Evolutionary conservation across 441 rosid species (phyloP).

Genomic region (Capsella rubella): DNA sequence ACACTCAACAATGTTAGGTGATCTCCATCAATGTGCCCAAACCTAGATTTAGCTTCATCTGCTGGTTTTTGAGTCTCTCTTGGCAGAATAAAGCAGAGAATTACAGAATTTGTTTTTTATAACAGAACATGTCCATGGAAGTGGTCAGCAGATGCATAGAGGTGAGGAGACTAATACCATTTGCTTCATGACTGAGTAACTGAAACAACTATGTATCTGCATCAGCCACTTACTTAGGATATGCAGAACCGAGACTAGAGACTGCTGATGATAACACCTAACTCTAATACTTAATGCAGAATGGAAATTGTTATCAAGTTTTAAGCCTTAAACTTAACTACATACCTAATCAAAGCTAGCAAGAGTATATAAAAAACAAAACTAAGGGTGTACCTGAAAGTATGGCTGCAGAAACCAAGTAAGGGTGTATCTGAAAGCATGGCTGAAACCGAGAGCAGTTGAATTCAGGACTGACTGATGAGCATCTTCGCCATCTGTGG

Average conservation of each 20-base stretch:
- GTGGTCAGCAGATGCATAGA: constrained; percentile 99
- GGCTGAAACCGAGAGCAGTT: constrained; percentile 93
- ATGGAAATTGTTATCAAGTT: constrained; percentile 17
- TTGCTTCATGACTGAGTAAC: constrained; percentile 99
- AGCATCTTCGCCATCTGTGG: too few relatives aligned
- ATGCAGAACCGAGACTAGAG: constrained; percentile 77
- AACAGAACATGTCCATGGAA: constrained; percentile 97
- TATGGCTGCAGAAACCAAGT: too few relatives aligned
- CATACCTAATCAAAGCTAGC: constrained; percentile 9
- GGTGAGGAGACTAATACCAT: constrained; percentile 94
- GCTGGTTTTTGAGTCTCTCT: constrained; percentile 99
- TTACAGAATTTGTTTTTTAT: constrained; percentile 65
- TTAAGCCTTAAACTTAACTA: constrained; percentile 21
- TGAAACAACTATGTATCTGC: constrained; percentile 80
- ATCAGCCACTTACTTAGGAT: constrained; percentile 92
- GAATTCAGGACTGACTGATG: constrained; percentile 88
- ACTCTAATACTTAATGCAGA: constrained; percentile 44
- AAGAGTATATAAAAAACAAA: constrained; percentile 2
- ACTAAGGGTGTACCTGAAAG: constrained; percentile 59
- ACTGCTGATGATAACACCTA: constrained; percentile 87
- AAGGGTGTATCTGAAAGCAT: constrained; percentile 56
- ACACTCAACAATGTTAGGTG: constrained; percentile 94
- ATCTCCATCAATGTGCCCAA: constrained; percentile 98
- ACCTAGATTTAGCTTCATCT: constrained; percentile 98
- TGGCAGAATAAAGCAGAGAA: constrained; percentile 99